These are phyloP conservation scores for Solanum virginianum DNA, from an alignment of 257 asterid species.

Conservation along the genomic window DNA sequence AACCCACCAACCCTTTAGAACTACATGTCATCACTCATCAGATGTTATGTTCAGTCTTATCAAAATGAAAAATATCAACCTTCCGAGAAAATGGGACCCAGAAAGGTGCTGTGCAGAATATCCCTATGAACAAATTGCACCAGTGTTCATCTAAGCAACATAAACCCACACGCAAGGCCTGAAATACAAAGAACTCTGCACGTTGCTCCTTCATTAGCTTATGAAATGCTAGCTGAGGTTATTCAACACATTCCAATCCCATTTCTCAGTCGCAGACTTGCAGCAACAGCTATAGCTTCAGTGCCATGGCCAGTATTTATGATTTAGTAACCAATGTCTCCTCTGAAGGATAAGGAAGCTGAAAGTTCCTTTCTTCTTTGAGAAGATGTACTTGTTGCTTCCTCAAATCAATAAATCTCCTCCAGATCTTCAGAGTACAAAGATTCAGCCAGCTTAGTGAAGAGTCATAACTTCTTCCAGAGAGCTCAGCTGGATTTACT, in stretches of 20 bases:
- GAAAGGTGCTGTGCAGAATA: conserved; percentile 84
- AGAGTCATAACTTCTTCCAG: conserved; percentile 82
- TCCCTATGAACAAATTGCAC: conserved; percentile 92
- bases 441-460: conserved; percentile 49
- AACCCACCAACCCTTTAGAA: conserved; percentile 90
- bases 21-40: conserved; percentile 87
- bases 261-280: conserved; percentile 44
- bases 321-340: conserved; percentile 71
- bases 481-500: conserved; percentile 81
- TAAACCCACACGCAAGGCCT: conserved; percentile 84
- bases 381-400: conserved; percentile 72
- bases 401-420: conserved; percentile 82
- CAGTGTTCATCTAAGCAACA: conserved; percentile 96
- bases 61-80: conserved; percentile 95
- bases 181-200: conserved; percentile 84
- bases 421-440: conserved; percentile 36
- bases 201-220: conserved; percentile 80
- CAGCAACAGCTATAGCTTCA: conserved; percentile 63
- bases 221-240: conserved; percentile 89
- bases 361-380: conserved; percentile 46
- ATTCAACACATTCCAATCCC: conserved; percentile 95
- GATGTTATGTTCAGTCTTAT: conserved; percentile 83
- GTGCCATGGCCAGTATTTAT: conserved; percentile 83
- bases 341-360: conserved; percentile 76
- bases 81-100: conserved; percentile 93